A percentile compares a stretch with the other conserved stretches of the same genome.
Conservation (phyloP, 192 early-diverging fungal genomes). For the Podila horticola region DNA sequence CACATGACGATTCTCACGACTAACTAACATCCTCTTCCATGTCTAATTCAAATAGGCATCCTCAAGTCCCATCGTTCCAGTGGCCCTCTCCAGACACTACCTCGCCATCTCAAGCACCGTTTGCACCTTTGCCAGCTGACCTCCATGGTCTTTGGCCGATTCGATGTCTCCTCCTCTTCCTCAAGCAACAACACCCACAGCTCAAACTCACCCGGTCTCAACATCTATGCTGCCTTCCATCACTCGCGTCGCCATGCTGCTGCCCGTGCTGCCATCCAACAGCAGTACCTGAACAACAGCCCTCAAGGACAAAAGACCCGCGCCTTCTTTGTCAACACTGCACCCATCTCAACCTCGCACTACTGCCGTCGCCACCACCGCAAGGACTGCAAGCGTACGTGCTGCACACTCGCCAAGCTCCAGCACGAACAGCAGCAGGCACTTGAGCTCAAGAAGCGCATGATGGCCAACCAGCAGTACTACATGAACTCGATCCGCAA, state of each 20-base stretch:
- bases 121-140: slow-evolving; percentile 64
- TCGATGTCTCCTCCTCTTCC: slow-evolving; percentile 53
- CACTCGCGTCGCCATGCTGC: slow-evolving; percentile 28
- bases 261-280: slow-evolving; percentile 29
- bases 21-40: too few species aligned
- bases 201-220: slow-evolving; percentile 19
- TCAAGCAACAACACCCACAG: slow-evolving; percentile 27
- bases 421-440: slow-evolving; percentile 42
- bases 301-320: slow-evolving; percentile 29
- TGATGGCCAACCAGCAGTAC: slow-evolving; percentile 11
- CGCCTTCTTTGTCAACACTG: slow-evolving; percentile 40
- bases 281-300: slow-evolving; percentile 16
- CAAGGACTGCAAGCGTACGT: slow-evolving; percentile 52
- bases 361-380: slow-evolving; percentile 60
- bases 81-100: slow-evolving; percentile 47
- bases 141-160: slow-evolving; percentile 67
- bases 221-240: slow-evolving; percentile 40
- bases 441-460: slow-evolving; percentile 34
- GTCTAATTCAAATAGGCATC: slow-evolving; percentile 27
- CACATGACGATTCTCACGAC: too few species aligned
- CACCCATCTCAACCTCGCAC: slow-evolving; percentile 28
- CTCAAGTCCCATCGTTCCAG: slow-evolving; percentile 50
- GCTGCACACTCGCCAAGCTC: slow-evolving; percentile 42
- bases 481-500: slow-evolving; percentile 8
- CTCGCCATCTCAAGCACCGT: slow-evolving; percentile 59